Evolutionary conservation across 768 basidiomycete genomes (phyloP).

Genomic region (Lentinula edodes): DNA sequence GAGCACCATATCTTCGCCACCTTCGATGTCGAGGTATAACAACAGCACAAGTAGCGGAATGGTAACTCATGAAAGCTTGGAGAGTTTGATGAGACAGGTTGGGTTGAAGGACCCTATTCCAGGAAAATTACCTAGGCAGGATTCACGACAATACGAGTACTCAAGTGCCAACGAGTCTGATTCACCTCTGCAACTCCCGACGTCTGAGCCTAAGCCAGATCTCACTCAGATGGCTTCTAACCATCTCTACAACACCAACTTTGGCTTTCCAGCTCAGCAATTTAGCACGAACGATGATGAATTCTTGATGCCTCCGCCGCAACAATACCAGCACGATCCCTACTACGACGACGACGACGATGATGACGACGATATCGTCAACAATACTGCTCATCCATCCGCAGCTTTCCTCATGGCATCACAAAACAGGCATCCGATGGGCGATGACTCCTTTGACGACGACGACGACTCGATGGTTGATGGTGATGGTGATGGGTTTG

Average conservation of each 20-base stretch:
- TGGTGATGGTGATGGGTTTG: neutral
- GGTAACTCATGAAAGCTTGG: conserved; percentile 52
- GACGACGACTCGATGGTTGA: conserved; percentile 41
- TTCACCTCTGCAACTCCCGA: neutral
- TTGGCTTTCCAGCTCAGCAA: neutral
- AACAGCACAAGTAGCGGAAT: conserved; percentile 41
- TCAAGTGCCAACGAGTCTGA: neutral
- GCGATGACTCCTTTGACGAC: conserved; percentile 22
- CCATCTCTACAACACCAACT: neutral
- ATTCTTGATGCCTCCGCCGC: conserved; percentile 2
- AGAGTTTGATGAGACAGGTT: conserved; percentile 65
- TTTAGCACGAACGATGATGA: neutral
- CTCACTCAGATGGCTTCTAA: neutral
- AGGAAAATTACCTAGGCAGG: neutral
- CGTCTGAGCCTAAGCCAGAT: neutral
- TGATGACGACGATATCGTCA: conserved; percentile 45
- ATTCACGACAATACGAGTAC: neutral
- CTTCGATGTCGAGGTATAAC: conserved; percentile 66
- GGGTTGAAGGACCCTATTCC: conserved; percentile 36
- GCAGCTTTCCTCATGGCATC: conserved; percentile 65
- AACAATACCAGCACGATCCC: conserved; percentile 5
- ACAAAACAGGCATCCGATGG: conserved; percentile 12
- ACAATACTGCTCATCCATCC: conserved; percentile 59
- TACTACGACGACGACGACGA: conserved; percentile 36
- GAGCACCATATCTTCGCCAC: conserved; percentile 66